Base-by-base conservation (phyloP, 768 basidiomycete species). In the Pisolithus orientalis region DNA sequence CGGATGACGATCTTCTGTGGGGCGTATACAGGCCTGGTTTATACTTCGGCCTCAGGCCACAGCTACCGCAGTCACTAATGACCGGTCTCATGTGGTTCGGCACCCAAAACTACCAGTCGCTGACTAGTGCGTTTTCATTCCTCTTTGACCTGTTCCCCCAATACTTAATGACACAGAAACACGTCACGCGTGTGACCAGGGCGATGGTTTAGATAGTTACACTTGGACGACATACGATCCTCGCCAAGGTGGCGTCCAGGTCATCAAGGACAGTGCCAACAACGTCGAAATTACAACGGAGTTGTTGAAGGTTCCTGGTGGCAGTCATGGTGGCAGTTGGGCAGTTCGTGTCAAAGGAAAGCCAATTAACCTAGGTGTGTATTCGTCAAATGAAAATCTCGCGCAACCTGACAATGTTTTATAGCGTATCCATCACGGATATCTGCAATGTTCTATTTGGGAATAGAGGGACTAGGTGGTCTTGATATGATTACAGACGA, bases 11-110 rank as follows among this genome's bases (percentile, higher is more conserved):
- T 2, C 62, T 84, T 6, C 57, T 80, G 39, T 85, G 84, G 84
- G 91, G 92, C 1, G 75, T 87, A 0, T 96, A 93, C 69, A 75
- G 94, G 39, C 91, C 94, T 0, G 90, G 92, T 62, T 78, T 96
- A n/a, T 98, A 98, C 72, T 95, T 96, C 69, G 94, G 94, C 17
- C 75, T 96, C 43, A 74, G 90, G 46, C 90, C 94, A 11, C 78
- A 86, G 42, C 71, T 91, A 56, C 92, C 94, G 0, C 82, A 90
- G 60, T 91, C 90, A n/a, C 77, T 97, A 27, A 80, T 94, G 83
- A 91, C 89, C 2, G 94, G 94, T 11, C 79, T 98, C 32, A 80
- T 95, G 69, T 97, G 94, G 94, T 93, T 90, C 65, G 90, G 94
- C 29, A 85, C 90, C 7, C 84, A 90, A 38, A 80, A 95, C 69